Evolutionary conservation across 1,139 yeast species (phyloP), one percentile per base, ranked within the genome.

Genomic region (Kodamaea ohmeri): DNA sequence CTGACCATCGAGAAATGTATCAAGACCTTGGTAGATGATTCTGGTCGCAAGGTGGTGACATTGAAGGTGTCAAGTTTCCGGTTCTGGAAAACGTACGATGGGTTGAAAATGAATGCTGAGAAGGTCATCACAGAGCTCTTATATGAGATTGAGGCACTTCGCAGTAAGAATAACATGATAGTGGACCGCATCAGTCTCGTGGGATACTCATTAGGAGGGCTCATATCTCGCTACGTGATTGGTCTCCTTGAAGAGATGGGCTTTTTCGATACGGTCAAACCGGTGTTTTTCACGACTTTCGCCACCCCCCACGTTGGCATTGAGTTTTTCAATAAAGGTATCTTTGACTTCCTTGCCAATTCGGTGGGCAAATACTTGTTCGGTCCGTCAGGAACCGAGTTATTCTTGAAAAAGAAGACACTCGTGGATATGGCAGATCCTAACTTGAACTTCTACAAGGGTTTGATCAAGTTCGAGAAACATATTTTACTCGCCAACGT

Each of bases 221-320:
- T 52, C 51, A 65, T 71, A 24, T 50, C 71, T 8, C 53, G 96
- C 34, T 86, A 84, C 54, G 73, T 84, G 12, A 68, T 88, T 42
- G 97, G 96, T 0, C 69, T 80, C 35, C 62, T 88, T 33, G 56
- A 74, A 36, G 72, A 67, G 20, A 48, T 73, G 43, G 73, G 71
- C 0, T 70, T 81, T 43, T 87, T 87, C 49, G 72, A 78, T 2
- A 52, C 51, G 2, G 75, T 87, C 13, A 64, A 73, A 46, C 96
- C 96, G 0, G 62, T 75, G 2, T 64, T 78, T 36, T 83, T 83
- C 53, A 72, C 89, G 12, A 85, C 96, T 0, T 83, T 89, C 65
- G 97, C 97, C 2, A 82, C 96, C 1, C 97, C 97, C 1, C 97
- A 90, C 61, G 65, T 87, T 6, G 96, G 96, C 0, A 73, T 84